Base-by-base conservation (phyloP, 2,329 filamentous ascomycete species). In the Fonsecaea multimorphosa region DNA sequence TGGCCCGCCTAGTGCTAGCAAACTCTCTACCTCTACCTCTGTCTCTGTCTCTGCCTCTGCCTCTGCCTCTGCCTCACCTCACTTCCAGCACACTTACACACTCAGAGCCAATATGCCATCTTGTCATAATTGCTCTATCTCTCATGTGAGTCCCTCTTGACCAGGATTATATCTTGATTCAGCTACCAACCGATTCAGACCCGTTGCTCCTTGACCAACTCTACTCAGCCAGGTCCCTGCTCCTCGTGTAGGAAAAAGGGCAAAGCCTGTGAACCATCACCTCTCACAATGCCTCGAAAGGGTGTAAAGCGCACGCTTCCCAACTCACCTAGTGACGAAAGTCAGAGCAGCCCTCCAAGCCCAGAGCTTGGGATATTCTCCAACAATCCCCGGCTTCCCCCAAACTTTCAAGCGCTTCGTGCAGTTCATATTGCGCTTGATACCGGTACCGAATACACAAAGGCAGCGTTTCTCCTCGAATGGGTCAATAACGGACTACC, bases 401-500 rank as follows among this genome's bases (percentile, higher is more conserved):
- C 38, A 5, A 3, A n/a, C 14, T 16, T 40, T 19, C 38, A 40
- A 40, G n/a, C 14, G 3, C 53, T 56, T 22, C 27, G n/a, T 14
- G 27, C 31, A 22, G 31, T 56, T 36, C 53, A 36, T n/a, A 56
- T 56, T 27, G 24, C 49, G 3, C 53, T 56, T 3, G 53, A 56
- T 29, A 56, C 53, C 9, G 53, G 53, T 3, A 36, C 29, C 29
- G 53, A 56, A 32, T n/a, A 8, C 11, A 56, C 53, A 2, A 56
- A 56, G 53, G 53, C 53, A 4, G 16, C 53, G 1, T 19, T 32
- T 19, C 11, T 36, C 9, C 27, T 56, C 7, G 12, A 19, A 32
- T 32, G 29, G 27, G 8, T 2, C 6, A n/a, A 11, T 8, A 1
- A 32, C 4, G 31, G 24, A 56, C 5, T 8, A 36, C 9, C 53